Evolutionary conservation across 768 basidiomycete species (phyloP).

Genomic region (Russula earlei): DNA sequence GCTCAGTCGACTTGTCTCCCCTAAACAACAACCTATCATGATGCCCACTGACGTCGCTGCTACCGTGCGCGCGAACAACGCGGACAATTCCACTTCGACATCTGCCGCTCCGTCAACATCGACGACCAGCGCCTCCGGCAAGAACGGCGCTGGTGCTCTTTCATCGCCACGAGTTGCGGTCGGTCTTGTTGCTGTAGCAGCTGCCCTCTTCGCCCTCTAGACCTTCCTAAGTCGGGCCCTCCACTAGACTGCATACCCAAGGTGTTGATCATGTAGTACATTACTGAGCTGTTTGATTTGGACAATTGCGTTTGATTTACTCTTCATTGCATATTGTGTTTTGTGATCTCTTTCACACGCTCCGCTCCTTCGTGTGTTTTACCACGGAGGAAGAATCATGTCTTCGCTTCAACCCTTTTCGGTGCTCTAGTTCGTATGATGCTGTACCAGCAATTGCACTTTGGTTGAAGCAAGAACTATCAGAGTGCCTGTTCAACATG

Average conservation of each 20-base stretch:
- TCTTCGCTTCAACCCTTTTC: not conserved
- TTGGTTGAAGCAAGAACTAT: not conserved
- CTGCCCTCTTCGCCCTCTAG: slow-evolving; percentile 36
- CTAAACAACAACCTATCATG: slow-evolving; percentile 38
- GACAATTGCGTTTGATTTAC: slow-evolving; percentile 10
- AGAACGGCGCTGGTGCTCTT: slow-evolving; percentile 39
- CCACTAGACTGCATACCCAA: slow-evolving; percentile 6
- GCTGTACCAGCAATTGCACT: not conserved
- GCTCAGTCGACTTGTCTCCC: slow-evolving; percentile 40
- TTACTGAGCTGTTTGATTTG: slow-evolving; percentile 1
- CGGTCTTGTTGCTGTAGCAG: slow-evolving; percentile 41
- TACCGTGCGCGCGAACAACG: slow-evolving; percentile 28
- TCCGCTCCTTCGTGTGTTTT: not conserved
- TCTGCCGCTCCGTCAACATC: slow-evolving; percentile 19
- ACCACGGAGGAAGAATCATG: slow-evolving; percentile 12
- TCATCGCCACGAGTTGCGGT: slow-evolving; percentile 42
- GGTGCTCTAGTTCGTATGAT: not conserved
- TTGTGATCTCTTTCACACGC: slow-evolving; percentile 7
- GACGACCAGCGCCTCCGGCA: slow-evolving; percentile 19
- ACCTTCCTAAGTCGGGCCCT: not conserved
- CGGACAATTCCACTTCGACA: slow-evolving; percentile 25
- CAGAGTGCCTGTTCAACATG: not conserved
- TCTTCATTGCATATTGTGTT: slow-evolving; percentile 7
- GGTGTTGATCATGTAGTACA: not conserved
- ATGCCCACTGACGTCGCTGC: slow-evolving; percentile 49